These are phyloP conservation scores for Aspergillus alliaceus DNA, from an alignment of 2,329 filamentous ascomycete species.

Conservation along the genomic window DNA sequence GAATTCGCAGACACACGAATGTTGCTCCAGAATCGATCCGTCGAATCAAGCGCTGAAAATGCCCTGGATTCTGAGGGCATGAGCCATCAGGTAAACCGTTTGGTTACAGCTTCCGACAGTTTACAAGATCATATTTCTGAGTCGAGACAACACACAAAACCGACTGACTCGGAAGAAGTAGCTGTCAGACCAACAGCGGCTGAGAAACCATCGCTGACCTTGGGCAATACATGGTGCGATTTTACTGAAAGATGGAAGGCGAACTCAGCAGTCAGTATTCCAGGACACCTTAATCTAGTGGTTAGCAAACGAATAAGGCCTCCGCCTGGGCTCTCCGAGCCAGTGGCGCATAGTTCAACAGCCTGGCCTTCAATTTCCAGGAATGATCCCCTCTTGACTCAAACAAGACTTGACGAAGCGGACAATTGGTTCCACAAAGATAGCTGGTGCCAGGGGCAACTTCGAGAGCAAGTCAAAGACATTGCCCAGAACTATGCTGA, in stretches of 20 bases:
- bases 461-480: constrained; percentile 19
- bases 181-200: neutral
- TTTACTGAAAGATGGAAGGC: neutral
- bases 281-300: neutral
- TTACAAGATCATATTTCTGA: neutral
- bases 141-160: neutral
- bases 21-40: neutral
- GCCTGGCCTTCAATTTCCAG: neutral
- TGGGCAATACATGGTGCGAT: neutral
- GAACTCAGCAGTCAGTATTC: neutral
- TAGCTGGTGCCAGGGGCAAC: constrained; percentile 12
- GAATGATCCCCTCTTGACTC: neutral
- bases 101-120: neutral
- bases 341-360: neutral
- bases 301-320: constrained; percentile 4
- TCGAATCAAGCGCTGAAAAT: neutral
- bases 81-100: no score
- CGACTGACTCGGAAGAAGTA: neutral
- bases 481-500: constrained; percentile 17
- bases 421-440: constrained; percentile 26
- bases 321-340: constrained; percentile 20
- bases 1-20: neutral
- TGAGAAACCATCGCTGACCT: neutral
- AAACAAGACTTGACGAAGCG: constrained; percentile 14
- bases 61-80: neutral